Conservation (phyloP, 2,329 filamentous ascomycete species). For the Coniella vitis region DNA sequence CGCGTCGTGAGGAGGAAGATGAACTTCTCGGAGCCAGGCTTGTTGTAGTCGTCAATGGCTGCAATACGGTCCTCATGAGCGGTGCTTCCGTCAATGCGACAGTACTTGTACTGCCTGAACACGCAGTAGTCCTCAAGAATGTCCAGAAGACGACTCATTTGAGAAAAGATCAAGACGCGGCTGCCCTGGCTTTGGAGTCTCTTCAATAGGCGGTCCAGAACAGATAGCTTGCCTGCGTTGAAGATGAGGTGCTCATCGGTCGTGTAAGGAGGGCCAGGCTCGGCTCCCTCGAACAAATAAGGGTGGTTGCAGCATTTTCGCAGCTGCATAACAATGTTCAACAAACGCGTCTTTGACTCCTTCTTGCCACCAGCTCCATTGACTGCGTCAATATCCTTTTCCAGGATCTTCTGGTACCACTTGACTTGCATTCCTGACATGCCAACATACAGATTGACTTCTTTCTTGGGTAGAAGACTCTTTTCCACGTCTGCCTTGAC, state of each 20-base stretch:
- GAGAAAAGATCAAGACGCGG: conserved; percentile 96
- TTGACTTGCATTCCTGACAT: conserved; percentile 99
- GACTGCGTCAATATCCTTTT: conserved; percentile 98
- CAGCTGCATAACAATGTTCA: conserved; percentile 99
- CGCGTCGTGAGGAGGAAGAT: conserved; percentile 92
- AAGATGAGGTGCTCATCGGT: conserved; percentile 92
- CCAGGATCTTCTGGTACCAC: conserved; percentile 98
- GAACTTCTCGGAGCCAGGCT: conserved; percentile 90
- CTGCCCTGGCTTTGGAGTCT: conserved; percentile 82
- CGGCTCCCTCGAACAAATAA: conserved; percentile 94
- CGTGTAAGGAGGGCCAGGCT: conserved; percentile 94
- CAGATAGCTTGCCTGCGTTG: conserved; percentile 96
- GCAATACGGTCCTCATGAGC: conserved; percentile 96
- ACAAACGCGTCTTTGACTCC: conserved; percentile 90
- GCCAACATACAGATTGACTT: conserved; percentile 92
- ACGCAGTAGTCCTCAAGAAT: conserved; percentile 98
- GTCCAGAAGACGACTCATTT: conserved; percentile 95
- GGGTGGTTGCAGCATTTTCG: conserved; percentile 99
- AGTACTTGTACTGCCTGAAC: conserved; percentile 91
- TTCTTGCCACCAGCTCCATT: conserved; percentile 94
- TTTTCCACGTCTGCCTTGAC: conserved; percentile 98
- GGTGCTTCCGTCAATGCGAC: conserved; percentile 92
- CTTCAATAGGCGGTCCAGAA: conserved; percentile 84
- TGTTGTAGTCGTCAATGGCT: conserved; percentile 98
- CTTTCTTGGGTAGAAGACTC: conserved; percentile 93